These are phyloP conservation scores for Eustoma russellianum DNA, from an alignment of 257 asterid species.

Conservation along the genomic window DNA sequence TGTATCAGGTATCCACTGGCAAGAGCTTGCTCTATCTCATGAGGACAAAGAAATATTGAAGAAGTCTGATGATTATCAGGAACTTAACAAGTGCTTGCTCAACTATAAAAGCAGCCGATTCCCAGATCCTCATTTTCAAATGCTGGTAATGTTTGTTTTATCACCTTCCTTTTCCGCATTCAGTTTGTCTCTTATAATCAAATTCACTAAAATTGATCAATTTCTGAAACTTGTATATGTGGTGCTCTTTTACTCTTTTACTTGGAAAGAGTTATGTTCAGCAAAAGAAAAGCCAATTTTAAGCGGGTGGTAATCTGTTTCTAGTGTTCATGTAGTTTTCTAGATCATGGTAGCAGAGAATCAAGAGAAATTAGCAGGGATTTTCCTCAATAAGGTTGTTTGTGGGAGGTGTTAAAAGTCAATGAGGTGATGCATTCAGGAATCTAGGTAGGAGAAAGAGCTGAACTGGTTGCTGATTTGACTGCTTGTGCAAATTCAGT, in stretches of 20 bases:
- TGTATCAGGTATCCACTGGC: slow-evolving; percentile 21
- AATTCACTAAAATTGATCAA: background rate
- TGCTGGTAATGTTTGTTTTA: slow-evolving; percentile 11
- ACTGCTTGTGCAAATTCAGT: too few species aligned
- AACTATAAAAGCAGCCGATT: slow-evolving; percentile 13
- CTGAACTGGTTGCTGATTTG: too few species aligned
- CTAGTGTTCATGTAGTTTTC: too few species aligned
- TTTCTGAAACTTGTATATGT: background rate
- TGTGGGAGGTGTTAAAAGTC: too few species aligned
- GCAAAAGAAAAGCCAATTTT: too few species aligned
- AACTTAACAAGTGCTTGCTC: slow-evolving; percentile 23
- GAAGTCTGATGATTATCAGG: slow-evolving; percentile 18
- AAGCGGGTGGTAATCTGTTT: too few species aligned
- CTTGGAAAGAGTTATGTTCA: too few species aligned
- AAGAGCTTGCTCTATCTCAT: slow-evolving; percentile 41
- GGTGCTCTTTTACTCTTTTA: background rate
- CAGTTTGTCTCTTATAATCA: background rate
- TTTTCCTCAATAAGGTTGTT: too few species aligned
- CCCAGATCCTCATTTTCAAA: slow-evolving; percentile 14
- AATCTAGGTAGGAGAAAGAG: too few species aligned
- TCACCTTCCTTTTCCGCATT: background rate
- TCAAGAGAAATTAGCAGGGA: too few species aligned
- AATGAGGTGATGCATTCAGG: too few species aligned
- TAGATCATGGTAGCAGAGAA: too few species aligned
- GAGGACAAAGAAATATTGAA: slow-evolving; percentile 28